Evolutionary conservation across 2,329 filamentous ascomycete genomes (phyloP).

Genomic region (Fusarium staphyleae): DNA sequence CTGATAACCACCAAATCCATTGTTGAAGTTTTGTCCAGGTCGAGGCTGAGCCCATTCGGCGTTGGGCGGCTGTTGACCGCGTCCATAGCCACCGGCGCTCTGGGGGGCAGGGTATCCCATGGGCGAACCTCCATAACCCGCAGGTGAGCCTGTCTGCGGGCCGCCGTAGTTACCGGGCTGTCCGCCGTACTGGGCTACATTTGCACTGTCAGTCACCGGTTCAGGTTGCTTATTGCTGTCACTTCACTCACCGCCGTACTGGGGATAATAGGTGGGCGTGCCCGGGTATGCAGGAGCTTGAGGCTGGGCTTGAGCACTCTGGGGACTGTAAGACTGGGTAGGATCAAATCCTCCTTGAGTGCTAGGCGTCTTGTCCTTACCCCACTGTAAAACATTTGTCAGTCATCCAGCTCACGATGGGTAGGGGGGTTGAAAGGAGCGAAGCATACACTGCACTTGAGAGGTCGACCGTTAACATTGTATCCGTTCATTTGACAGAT

Average conservation of each 20-base stretch:
- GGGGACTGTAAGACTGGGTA: constrained; percentile 73
- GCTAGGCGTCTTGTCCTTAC: constrained; percentile 95
- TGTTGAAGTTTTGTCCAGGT: constrained; percentile 63
- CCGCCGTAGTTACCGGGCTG: constrained; percentile 73
- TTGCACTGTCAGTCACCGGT: constrained; percentile 38
- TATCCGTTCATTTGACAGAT: constrained; percentile 98
- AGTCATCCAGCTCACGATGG: constrained; percentile 10
- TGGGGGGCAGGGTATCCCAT: constrained; percentile 76
- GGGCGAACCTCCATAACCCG: constrained; percentile 69
- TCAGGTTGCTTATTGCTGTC: background rate
- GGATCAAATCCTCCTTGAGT: constrained; percentile 75
- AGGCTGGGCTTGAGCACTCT: constrained; percentile 75
- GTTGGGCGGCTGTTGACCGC: constrained; percentile 69
- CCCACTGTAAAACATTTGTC: constrained; percentile 72
- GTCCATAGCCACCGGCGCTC: constrained; percentile 85
- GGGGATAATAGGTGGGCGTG: constrained; percentile 88
- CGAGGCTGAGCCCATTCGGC: constrained; percentile 62
- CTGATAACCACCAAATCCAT: constrained; percentile 70
- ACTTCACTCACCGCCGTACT: constrained; percentile 77
- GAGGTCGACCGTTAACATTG: constrained; percentile 93
- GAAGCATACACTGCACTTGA: constrained; percentile 95
- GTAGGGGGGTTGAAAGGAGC: background rate
- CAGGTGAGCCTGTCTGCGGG: constrained; percentile 67
- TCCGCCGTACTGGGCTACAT: constrained; percentile 62
- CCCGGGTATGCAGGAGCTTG: constrained; percentile 77